Percentiles rank a stretch among this genome's conserved stretches.
phyloP scores from a whole-genome alignment of 495 filamentous ascomycete species.

The Aspergillus steynii region DNA sequence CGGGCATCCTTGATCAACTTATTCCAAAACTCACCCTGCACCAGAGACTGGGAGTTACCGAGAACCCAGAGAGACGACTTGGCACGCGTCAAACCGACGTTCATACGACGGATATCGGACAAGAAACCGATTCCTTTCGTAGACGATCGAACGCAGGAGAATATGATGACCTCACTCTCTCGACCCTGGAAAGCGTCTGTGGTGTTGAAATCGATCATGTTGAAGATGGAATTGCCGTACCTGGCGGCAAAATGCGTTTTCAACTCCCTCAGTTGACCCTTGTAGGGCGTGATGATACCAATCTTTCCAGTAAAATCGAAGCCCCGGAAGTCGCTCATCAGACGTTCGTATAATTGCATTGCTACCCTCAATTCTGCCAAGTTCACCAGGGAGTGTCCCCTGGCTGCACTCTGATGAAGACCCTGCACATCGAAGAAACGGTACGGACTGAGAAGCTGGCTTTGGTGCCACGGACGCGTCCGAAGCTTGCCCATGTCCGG shows the following conservation, averaged over 20 bases:
- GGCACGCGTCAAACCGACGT: constrained; percentile 94
- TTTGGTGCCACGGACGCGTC: constrained; percentile 79
- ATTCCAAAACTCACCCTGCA: constrained; percentile 87
- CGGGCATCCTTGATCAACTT: constrained; percentile 80
- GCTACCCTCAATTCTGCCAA: constrained; percentile 81
- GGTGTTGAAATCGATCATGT: constrained; percentile 91
- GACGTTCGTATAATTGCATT: constrained; percentile 75
- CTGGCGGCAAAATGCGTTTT: constrained; percentile 65
- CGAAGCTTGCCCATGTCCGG: constrained; percentile 75
- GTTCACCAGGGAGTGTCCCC: constrained; percentile 89
- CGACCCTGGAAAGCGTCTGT: constrained; percentile 97
- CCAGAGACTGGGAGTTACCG: constrained; percentile 81
- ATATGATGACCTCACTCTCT: constrained; percentile 97
- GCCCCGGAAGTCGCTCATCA: constrained; percentile 67
- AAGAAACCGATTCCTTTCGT: constrained; percentile 96
- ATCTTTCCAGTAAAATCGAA: constrained; percentile 79
- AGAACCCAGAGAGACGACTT: constrained; percentile 95
- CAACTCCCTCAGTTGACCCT: constrained; percentile 82
- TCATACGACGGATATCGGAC: constrained; percentile 98
- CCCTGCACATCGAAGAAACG: constrained; percentile 98
- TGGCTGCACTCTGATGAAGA: constrained; percentile 72
- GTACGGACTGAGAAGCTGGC: constrained; percentile 79
- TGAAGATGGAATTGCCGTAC: constrained; percentile 74
- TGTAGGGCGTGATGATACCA: constrained; percentile 97
- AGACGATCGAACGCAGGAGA: constrained; percentile 94